These are phyloP conservation scores for Salix arbutifolia DNA, from an alignment of 345 rosid species.

Conservation along the genomic window DNA sequence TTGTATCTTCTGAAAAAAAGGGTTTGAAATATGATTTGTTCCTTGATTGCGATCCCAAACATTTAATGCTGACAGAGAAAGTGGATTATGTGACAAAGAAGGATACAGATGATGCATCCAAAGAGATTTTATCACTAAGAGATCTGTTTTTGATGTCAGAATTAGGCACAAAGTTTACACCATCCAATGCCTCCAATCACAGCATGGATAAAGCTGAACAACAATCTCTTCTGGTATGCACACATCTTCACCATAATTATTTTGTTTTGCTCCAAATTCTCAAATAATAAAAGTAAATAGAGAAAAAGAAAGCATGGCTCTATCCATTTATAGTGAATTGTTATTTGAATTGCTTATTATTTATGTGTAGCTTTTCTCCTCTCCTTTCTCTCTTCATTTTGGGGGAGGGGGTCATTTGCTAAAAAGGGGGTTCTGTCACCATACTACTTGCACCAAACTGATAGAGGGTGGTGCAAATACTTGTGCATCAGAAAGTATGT, in stretches of 20 bases:
- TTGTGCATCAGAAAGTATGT: neutral
- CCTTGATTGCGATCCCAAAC: conserved; percentile 1
- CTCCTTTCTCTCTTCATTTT: neutral
- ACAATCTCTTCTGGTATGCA: conserved; percentile 37
- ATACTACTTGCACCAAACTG: neutral
- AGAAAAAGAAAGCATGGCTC: neutral
- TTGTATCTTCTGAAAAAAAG: neutral
- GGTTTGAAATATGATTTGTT: neutral
- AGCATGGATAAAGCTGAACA: conserved; percentile 21
- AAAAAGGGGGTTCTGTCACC: neutral
- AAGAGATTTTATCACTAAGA: conserved; percentile 37
- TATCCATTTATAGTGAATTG: neutral
- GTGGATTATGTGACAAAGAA: conserved; percentile 14
- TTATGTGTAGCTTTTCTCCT: neutral
- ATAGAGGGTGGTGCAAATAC: neutral
- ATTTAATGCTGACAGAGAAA: conserved; percentile 13
- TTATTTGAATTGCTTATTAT: neutral
- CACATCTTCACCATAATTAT: neutral
- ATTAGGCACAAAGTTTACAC: conserved; percentile 17
- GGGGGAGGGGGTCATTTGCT: neutral
- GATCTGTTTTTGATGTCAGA: conserved; percentile 39
- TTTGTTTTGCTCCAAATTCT: neutral
- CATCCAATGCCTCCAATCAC: conserved; percentile 11
- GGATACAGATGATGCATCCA: conserved; percentile 11
- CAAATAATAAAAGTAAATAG: neutral